These are phyloP conservation scores for Paraphaeosphaeria sporulosa DNA, from an alignment of 2,329 filamentous ascomycete genomes.

Conservation along the genomic window DNA sequence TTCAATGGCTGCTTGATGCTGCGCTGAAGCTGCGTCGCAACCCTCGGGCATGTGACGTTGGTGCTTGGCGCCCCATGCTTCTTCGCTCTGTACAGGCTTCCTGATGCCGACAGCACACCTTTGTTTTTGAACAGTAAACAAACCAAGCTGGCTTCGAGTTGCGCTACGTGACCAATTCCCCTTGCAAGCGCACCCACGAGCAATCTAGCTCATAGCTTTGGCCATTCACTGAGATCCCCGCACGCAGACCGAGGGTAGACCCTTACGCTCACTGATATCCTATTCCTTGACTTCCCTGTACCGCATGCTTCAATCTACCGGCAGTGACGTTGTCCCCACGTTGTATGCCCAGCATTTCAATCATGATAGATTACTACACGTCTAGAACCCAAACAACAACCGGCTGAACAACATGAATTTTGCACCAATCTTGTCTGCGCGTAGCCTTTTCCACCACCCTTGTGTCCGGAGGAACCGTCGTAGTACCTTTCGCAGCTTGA, in stretches of 20 bases:
- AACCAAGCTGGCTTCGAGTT: too few species aligned
- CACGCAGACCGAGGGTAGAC: too few species aligned
- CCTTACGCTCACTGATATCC: neutral
- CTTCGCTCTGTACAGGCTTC: neutral
- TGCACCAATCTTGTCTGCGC: too few species aligned
- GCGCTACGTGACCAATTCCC: too few species aligned
- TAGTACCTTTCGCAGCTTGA: neutral
- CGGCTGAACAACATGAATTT: too few species aligned
- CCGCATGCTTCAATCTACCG: slow-evolving; percentile 12
- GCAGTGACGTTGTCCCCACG: slow-evolving; percentile 12
- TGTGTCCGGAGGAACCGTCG: too few species aligned
- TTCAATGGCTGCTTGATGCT: slow-evolving; percentile 24
- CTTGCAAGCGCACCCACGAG: too few species aligned
- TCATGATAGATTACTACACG: slow-evolving; percentile 16
- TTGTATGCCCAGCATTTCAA: slow-evolving; percentile 18
- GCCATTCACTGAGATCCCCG: too few species aligned
- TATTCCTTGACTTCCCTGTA: neutral
- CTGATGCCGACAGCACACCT: too few species aligned
- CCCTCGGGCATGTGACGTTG: slow-evolving; percentile 1
- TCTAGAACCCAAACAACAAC: slow-evolving; percentile 20
- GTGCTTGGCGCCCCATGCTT: slow-evolving; percentile 4
- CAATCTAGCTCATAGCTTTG: too few species aligned
- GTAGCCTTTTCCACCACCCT: too few species aligned
- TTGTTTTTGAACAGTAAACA: neutral
- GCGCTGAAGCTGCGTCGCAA: slow-evolving; percentile 1